A percentile compares a stretch with the other conserved stretches of the same genome.
These are phyloP conservation scores for Coniochaeta sp. DNA, from an alignment of 2,329 filamentous ascomycete species.

Conservation along the genomic window DNA sequence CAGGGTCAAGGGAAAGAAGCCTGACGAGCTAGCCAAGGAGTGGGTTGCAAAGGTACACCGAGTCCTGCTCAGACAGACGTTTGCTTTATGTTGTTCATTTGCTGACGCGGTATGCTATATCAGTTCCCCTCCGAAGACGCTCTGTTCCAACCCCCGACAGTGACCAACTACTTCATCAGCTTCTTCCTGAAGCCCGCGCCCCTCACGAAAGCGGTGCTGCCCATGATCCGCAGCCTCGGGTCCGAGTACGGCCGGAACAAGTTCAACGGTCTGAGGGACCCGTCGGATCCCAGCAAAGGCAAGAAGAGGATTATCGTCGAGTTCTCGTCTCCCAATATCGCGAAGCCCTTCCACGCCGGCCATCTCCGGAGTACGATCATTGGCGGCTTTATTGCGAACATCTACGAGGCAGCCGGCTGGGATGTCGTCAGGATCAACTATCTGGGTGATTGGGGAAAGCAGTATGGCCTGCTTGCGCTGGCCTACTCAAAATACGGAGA, in stretches of 20 bases:
- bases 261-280: conserved; percentile 52
- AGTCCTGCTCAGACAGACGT: background rate
- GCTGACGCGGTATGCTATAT: conserved; percentile 4
- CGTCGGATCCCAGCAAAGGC: conserved; percentile 50
- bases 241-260: conserved; percentile 58
- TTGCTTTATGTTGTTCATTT: conserved; percentile 3
- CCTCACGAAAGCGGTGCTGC: conserved; percentile 59
- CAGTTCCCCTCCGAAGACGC: conserved; percentile 66
- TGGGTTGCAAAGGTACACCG: conserved; percentile 51
- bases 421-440: conserved; percentile 71
- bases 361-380: conserved; percentile 75
- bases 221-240: conserved; percentile 58
- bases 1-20: conserved; percentile 65
- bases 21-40: conserved; percentile 52
- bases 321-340: conserved; percentile 81
- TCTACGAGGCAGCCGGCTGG: conserved; percentile 66
- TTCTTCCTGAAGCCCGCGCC: conserved; percentile 74
- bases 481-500: conserved; percentile 70
- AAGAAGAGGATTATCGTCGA: conserved; percentile 67
- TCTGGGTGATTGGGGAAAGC: conserved; percentile 76
- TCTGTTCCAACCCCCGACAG: conserved; percentile 62
- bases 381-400: conserved; percentile 66
- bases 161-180: conserved; percentile 62
- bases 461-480: conserved; percentile 65
- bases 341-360: conserved; percentile 76